Percentiles rank a stretch among this genome's conserved stretches.
Conservation (phyloP, 805 yeast genomes). For the Candida adriatica region DNA sequence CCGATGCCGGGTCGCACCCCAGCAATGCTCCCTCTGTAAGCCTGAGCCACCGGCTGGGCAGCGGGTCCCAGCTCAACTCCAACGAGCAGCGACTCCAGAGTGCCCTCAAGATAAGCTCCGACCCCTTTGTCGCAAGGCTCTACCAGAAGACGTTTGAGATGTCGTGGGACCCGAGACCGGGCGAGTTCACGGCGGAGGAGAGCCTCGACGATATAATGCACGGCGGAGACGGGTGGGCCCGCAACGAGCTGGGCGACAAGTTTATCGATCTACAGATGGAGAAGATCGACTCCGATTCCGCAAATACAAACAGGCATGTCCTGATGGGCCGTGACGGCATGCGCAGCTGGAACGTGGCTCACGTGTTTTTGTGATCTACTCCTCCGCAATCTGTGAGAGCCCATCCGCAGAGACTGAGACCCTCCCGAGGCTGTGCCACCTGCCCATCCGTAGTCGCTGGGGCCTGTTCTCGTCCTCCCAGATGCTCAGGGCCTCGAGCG, state of each 20-base stretch:
- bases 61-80: slow-evolving; percentile 6
- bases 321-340: slow-evolving; percentile 28
- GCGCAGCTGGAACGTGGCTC: slow-evolving; percentile 34
- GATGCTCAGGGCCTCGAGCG: too few species aligned
- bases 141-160: slow-evolving; percentile 50
- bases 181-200: slow-evolving; percentile 59
- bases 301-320: not conserved
- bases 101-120: slow-evolving; percentile 24
- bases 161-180: slow-evolving; percentile 53
- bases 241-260: slow-evolving; percentile 37
- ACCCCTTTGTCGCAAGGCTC: slow-evolving; percentile 43
- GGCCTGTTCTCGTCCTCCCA: too few species aligned
- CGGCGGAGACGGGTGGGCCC: slow-evolving; percentile 65
- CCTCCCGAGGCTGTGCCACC: not conserved
- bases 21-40: slow-evolving; percentile 4
- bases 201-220: slow-evolving; percentile 69
- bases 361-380: too few species aligned
- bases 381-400: too few species aligned
- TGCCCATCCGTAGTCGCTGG: not conserved
- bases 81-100: slow-evolving; percentile 11
- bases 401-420: not conserved
- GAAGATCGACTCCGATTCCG: slow-evolving; percentile 1
- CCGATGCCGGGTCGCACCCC: slow-evolving; percentile 9
- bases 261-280: slow-evolving; percentile 29
- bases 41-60: slow-evolving; percentile 3